Conservation (phyloP, 257 asterid species). For the Capsicum chinense region DNA sequence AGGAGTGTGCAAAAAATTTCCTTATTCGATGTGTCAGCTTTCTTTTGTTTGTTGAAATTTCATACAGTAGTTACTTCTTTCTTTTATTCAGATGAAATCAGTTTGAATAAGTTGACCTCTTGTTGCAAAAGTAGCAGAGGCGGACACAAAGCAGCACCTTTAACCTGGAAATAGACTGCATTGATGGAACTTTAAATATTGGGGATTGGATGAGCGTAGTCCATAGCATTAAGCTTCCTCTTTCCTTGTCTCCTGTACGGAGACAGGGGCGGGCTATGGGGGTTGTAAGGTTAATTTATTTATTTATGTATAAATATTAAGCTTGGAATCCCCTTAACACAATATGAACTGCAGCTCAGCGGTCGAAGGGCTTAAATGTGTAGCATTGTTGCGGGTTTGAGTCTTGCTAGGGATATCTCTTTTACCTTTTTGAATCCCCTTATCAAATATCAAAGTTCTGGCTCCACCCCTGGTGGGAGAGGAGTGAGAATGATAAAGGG, state of each 20-base stretch:
- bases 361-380: too few relatives aligned
- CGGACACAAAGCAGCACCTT: background rate
- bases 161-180: slow-evolving; percentile 12
- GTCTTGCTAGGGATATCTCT: too few relatives aligned
- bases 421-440: too few relatives aligned
- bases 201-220: background rate
- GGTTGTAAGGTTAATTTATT: too few relatives aligned
- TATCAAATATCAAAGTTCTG: too few relatives aligned
- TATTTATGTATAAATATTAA: too few relatives aligned
- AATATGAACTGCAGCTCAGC: too few relatives aligned
- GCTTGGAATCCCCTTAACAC: too few relatives aligned
- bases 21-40: background rate
- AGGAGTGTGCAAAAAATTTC: background rate
- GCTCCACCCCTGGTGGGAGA: background rate
- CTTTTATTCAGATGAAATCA: background rate
- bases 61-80: background rate
- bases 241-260: background rate
- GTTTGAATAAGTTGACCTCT: background rate
- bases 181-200: background rate
- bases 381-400: too few relatives aligned
- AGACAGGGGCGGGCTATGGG: too few relatives aligned
- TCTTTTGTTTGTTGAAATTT: background rate
- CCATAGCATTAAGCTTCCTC: background rate
- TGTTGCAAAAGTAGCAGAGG: background rate
- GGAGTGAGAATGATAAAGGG: background rate